These are phyloP conservation scores for Oryza punctata DNA, from an alignment of 176 grass and related monocot genomes.

Conservation along the genomic window DNA sequence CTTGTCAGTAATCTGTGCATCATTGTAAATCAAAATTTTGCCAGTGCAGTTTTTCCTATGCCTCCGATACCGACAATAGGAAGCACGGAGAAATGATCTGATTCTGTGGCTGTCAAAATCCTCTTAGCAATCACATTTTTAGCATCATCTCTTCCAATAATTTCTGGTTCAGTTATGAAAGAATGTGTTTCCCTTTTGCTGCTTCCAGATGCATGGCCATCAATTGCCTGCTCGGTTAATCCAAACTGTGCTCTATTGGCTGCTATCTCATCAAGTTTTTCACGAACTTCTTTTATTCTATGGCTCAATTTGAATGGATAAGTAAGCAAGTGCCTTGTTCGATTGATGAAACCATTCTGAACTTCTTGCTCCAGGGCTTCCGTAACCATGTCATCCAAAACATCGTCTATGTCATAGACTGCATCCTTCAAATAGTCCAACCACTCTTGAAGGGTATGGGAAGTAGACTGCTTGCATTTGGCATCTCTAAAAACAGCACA, in stretches of 20 bases:
- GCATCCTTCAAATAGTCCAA: conserved; percentile 8
- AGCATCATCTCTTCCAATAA: conserved; percentile 11
- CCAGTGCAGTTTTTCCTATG: neutral
- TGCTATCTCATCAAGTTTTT: neutral
- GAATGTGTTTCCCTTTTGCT: neutral
- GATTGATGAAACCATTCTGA: neutral
- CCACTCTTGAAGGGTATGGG: neutral
- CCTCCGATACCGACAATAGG: conserved; percentile 31
- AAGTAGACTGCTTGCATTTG: neutral
- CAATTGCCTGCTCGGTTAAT: neutral
- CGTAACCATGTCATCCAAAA: neutral
- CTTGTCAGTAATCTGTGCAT: neutral
- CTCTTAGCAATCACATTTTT: neutral
- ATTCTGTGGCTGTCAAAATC: neutral
- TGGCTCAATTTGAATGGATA: neutral
- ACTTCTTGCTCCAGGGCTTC: neutral
- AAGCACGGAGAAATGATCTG: neutral
- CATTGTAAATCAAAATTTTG: neutral
- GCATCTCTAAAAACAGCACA: neutral
- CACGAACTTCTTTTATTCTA: neutral
- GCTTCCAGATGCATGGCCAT: neutral
- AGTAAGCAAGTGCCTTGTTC: neutral
- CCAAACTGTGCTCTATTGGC: neutral
- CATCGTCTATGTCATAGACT: conserved; percentile 32
- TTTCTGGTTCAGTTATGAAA: neutral